Conservation (phyloP, 345 rosid genomes). For the Arabis alpina region DNA sequence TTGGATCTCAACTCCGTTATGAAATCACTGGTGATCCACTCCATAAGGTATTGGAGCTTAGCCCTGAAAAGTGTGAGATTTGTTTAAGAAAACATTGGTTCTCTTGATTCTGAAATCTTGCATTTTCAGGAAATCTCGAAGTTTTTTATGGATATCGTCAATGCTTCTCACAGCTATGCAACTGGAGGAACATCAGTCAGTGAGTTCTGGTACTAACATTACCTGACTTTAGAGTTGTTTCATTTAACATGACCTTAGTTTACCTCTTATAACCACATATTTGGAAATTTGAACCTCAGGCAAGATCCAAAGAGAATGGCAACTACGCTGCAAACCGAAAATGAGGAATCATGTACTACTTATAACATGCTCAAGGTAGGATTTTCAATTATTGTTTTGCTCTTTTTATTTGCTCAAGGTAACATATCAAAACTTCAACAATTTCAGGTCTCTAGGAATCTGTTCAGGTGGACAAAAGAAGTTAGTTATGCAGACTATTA, state of each 20-base stretch:
- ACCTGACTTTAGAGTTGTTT: conserved; percentile 13
- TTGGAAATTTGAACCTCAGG: conserved; percentile 52
- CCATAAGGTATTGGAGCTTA: conserved; percentile 62
- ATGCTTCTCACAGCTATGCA: conserved; percentile 87
- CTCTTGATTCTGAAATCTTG: conserved; percentile 33
- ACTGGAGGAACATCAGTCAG: conserved; percentile 86
- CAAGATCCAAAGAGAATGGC: conserved; percentile 82
- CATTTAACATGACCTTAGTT: conserved; percentile 2
- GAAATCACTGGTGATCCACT: conserved; percentile 91
- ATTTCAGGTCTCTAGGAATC: conserved; percentile 79
- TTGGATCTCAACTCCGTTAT: conserved; percentile 92
- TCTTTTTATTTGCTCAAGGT: background rate
- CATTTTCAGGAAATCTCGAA: conserved; percentile 64
- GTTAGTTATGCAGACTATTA: conserved; percentile 88
- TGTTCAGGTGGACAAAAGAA: conserved; percentile 93
- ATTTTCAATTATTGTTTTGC: background rate
- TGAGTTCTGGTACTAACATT: conserved; percentile 79
- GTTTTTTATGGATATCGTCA: conserved; percentile 83
- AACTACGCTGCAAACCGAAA: conserved; percentile 57
- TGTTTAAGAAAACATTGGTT: conserved; percentile 6
- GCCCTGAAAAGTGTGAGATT: background rate
- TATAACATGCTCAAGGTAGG: conserved; percentile 93
- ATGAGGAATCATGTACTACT: conserved; percentile 94
- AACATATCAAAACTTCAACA: background rate
- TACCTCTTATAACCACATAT: conserved; percentile 3